Base-by-base conservation (phyloP, 345 rosid genomes). In the Litchi chinensis region DNA sequence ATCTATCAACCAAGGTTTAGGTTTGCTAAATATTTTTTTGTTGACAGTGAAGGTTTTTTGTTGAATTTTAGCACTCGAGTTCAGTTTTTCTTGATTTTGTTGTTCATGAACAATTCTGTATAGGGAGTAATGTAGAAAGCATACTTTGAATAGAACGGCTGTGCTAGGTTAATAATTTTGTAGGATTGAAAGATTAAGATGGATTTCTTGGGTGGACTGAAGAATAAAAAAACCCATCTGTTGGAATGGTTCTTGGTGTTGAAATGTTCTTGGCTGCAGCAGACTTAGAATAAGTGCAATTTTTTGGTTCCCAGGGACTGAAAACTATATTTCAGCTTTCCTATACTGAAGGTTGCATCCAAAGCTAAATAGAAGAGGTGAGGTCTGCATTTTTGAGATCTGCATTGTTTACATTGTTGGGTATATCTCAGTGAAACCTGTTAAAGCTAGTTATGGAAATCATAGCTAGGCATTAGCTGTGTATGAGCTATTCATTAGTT, bases 211-310 rank as follows among this genome's bases (percentile, higher is more conserved):
- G 50, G 9, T 32, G 37, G 37, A 32, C 37, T 32, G 15, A 18
- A 11, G 26, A 16, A 39, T 16, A 9, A 19, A 21, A 26, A 12
- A 9, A 26, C 59, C 69, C 26, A 10, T 64, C n/a, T 46, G 44
- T 63, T 63, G 10, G 32, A 26, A 5, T 15, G 21, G 43, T 76
- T 75, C 28, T 75, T 32, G 18, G 48, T 54, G 26, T 9, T 22
- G 54, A 71, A 52, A 28, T 71, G 62, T 71, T 73, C 65, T 39
- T 57, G 26, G 60, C 70, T 18, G 26, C 32, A 46, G 44, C 64
- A 64, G 39, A 13, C 77, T 28, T 63, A 26, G 26, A 43, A 74
- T 62, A 22, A 22, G 15, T 74, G 24, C 68, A 1, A 13, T 15
- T 12, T 15, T 12, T 41, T 15, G 1, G 48, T 15, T 22, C 43